These are phyloP conservation scores for Podospora appendiculata DNA, from an alignment of 495 filamentous ascomycete genomes.

Conservation along the genomic window DNA sequence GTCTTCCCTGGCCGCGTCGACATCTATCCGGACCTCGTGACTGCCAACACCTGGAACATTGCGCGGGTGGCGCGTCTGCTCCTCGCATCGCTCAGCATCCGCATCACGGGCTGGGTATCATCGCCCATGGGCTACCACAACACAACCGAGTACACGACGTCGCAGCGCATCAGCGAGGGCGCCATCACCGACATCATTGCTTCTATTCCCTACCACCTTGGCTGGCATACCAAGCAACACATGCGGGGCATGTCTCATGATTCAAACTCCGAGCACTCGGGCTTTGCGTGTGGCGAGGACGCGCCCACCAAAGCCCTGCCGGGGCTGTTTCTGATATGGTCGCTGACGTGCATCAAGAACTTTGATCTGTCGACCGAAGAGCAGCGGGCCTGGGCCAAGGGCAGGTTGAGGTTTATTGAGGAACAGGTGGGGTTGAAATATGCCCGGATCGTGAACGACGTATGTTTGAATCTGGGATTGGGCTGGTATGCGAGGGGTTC, in stretches of 20 bases:
- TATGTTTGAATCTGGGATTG: conserved; percentile 8
- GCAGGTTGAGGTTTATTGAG: conserved; percentile 33
- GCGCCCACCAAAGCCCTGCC: conserved; percentile 34
- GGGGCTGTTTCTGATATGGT: conserved; percentile 31
- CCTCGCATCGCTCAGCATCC: conserved; percentile 34
- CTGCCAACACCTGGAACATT: conserved; percentile 38
- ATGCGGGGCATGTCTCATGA: conserved; percentile 1
- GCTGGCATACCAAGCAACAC: conserved; percentile 33
- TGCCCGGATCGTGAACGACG: conserved; percentile 31
- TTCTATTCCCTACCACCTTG: conserved; percentile 44
- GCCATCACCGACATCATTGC: conserved; percentile 42
- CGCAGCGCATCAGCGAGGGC: conserved; percentile 28
- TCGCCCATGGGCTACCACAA: conserved; percentile 43
- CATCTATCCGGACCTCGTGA: conserved; percentile 40
- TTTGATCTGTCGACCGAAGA: conserved; percentile 37
- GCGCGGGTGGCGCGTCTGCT: conserved; percentile 32
- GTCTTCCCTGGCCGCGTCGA: conserved; percentile 47
- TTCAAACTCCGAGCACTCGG: conserved; percentile 7
- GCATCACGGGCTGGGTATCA: conserved; percentile 40
- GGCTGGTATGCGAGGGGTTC: not conserved
- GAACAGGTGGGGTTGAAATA: conserved; percentile 36
- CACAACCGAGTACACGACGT: conserved; percentile 41
- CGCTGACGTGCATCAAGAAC: conserved; percentile 28
- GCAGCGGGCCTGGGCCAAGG: conserved; percentile 36
- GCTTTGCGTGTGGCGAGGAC: conserved; percentile 33